Evolutionary conservation across 1,284 basidiomycete genomes (phyloP).

Genomic region (Tilletia setariae): DNA sequence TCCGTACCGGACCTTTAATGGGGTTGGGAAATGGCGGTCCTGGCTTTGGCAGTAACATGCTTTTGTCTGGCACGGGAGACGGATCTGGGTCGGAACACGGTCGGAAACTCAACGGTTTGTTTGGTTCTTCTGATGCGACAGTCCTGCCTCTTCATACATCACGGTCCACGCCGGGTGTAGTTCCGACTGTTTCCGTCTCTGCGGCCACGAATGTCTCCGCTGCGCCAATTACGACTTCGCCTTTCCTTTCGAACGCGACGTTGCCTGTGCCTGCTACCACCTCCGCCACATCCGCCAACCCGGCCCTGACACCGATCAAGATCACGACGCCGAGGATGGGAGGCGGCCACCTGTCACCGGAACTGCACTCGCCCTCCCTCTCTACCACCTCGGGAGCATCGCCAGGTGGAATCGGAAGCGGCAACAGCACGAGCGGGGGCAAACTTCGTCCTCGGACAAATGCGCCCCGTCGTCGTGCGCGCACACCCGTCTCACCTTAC

Average conservation of each 20-base stretch:
- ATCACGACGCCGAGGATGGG: neutral
- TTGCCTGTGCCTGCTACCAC: neutral
- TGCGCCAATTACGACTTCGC: no score
- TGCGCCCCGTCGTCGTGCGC: neutral
- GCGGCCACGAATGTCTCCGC: no score
- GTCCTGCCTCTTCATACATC: conserved; percentile 27
- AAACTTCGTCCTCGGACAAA: neutral
- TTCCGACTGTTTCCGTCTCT: neutral
- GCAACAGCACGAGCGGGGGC: neutral
- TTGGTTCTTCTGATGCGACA: neutral
- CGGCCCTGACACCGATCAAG: neutral
- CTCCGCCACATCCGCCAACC: neutral
- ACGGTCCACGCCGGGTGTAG: neutral
- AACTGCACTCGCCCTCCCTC: neutral
- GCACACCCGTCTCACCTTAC: conserved; percentile 26
- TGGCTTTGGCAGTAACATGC: neutral
- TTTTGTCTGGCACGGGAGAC: no score
- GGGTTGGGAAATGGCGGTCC: neutral
- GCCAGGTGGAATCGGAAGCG: no score
- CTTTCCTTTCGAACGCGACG: neutral
- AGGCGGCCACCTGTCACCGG: neutral
- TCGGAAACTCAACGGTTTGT: no score
- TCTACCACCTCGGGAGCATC: neutral
- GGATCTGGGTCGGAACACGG: no score
- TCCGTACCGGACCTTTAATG: neutral